Evolutionary conservation across 179 eudicot genomes (phyloP).

Genomic region (Actinidia chinensis): DNA sequence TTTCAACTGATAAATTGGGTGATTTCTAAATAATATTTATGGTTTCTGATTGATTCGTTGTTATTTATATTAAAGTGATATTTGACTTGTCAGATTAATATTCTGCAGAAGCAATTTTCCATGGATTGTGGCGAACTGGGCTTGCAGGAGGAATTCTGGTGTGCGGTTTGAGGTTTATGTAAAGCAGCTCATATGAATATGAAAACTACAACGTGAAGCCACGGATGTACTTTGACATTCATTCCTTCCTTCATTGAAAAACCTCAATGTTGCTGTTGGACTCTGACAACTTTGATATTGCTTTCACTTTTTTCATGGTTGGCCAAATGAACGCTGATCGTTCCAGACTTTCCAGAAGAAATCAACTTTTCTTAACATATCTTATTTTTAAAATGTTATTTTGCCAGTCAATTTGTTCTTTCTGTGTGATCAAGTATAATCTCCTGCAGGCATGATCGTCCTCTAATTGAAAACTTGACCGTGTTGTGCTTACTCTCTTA

Average conservation of each 20-base stretch:
- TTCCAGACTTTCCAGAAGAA: conserved; percentile 9
- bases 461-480: too few relatives aligned
- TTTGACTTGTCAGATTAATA: conserved; percentile 68
- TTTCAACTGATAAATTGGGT: too few relatives aligned
- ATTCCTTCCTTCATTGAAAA: background rate
- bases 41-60: background rate
- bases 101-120: conserved; percentile 79
- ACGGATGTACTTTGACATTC: conserved; percentile 48
- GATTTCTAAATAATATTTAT: background rate
- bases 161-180: conserved; percentile 99
- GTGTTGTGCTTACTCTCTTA: too few relatives aligned
- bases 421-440: too few relatives aligned
- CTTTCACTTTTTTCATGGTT: background rate
- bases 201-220: conserved; percentile 98
- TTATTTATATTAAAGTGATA: background rate
- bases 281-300: conserved; percentile 1
- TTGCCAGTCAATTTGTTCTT: too few relatives aligned
- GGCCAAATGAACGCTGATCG: background rate
- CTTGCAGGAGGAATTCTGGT: conserved; percentile 91
- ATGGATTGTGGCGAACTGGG: conserved; percentile 75
- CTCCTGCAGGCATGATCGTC: too few relatives aligned
- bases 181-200: conserved; percentile 95
- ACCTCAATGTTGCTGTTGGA: conserved; percentile 3
- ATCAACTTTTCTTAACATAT: background rate
- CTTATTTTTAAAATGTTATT: background rate